A percentile compares a stretch with the other conserved stretches of the same genome.
Evolutionary conservation across 2,329 filamentous ascomycete species (phyloP).

Genomic region (Talaromyces sp.): DNA sequence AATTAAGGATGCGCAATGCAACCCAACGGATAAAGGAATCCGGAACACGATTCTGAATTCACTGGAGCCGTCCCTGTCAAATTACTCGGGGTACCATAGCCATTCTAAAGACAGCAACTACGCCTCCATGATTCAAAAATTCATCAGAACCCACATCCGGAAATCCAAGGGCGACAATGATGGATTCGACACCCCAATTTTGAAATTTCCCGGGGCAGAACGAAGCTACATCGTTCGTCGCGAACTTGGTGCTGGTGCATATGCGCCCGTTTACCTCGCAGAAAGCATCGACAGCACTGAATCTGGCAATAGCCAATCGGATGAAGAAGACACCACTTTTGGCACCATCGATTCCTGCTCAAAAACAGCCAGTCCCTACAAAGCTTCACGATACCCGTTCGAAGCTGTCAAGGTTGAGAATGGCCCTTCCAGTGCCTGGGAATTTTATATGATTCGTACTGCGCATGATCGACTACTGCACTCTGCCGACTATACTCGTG

Average conservation of each 20-base stretch:
- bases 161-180: constrained; percentile 60
- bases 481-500: constrained; percentile 62
- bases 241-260: constrained; percentile 90
- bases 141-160: constrained; percentile 67
- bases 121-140: constrained; percentile 77
- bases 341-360: constrained; percentile 59
- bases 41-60: constrained; percentile 74
- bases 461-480: constrained; percentile 72
- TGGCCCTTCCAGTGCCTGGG: constrained; percentile 82
- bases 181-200: constrained; percentile 61
- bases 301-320: constrained; percentile 36
- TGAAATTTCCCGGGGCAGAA: constrained; percentile 68
- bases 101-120: constrained; percentile 67
- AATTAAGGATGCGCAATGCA: constrained; percentile 81
- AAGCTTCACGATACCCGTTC: constrained; percentile 56
- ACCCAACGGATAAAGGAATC: constrained; percentile 79
- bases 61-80: constrained; percentile 70
- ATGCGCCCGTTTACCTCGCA: constrained; percentile 91
- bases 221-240: constrained; percentile 76
- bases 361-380: constrained; percentile 27
- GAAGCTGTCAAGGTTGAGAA: constrained; percentile 94
- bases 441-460: constrained; percentile 92
- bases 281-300: constrained; percentile 66
- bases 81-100: constrained; percentile 80
- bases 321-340: constrained; percentile 43